These are phyloP conservation scores for Colletotrichum endophyticum DNA, from an alignment of 2,329 filamentous ascomycete species.

Conservation along the genomic window DNA sequence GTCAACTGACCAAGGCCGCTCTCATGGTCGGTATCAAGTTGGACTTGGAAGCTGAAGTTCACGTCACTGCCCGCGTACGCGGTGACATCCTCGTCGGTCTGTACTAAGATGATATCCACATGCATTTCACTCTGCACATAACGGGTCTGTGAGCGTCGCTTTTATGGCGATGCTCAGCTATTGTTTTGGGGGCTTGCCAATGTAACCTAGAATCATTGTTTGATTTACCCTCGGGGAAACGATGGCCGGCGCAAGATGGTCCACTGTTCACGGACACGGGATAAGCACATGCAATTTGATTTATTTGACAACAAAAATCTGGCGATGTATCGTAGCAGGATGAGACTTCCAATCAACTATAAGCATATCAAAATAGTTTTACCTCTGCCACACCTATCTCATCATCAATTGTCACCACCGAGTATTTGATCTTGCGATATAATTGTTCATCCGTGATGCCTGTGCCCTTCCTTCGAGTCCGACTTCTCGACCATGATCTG, in stretches of 20 bases:
- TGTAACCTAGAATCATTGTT: background rate
- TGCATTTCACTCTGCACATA: background rate
- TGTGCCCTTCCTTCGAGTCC: background rate
- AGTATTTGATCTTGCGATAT: accelerated
- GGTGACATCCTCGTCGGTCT: constrained; percentile 66
- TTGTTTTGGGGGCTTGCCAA: background rate
- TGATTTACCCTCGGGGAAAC: background rate
- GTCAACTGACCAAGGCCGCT: constrained; percentile 61
- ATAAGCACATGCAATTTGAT: background rate
- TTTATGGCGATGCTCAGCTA: background rate
- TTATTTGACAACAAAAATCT: background rate
- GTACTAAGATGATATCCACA: constrained; percentile 43
- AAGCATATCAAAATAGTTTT: background rate
- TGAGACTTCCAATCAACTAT: background rate
- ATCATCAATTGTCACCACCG: background rate
- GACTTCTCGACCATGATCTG: constrained; percentile 1
- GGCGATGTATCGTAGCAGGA: background rate
- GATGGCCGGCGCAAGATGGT: background rate
- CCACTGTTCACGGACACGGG: background rate
- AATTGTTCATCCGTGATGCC: background rate
- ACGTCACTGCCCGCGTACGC: constrained; percentile 63
- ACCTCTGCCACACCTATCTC: background rate
- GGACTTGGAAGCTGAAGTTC: constrained; percentile 67
- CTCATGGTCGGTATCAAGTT: constrained; percentile 68
- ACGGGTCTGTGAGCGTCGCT: background rate